These are phyloP conservation scores for Metarhizium album DNA, from an alignment of 2,329 filamentous ascomycete species.

Conservation along the genomic window DNA sequence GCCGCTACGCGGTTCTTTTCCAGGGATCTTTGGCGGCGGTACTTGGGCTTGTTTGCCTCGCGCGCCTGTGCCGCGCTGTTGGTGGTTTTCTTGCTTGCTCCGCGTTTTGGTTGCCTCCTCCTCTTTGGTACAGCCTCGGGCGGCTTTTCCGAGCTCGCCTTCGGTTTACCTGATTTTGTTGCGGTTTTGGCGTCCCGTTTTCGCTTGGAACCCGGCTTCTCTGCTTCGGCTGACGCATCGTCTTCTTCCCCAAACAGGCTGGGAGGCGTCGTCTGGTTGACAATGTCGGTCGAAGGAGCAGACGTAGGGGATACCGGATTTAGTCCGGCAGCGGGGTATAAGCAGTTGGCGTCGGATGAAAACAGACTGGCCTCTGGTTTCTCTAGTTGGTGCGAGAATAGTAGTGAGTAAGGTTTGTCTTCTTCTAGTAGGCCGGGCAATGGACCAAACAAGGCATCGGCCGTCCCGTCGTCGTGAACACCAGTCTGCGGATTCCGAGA, in stretches of 20 bases:
- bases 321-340: background rate
- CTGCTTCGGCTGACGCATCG: background rate
- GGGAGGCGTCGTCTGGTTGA: background rate
- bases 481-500: background rate
- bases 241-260: background rate
- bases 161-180: background rate
- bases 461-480: background rate
- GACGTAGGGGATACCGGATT: background rate
- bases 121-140: background rate
- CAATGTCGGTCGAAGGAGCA: background rate
- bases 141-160: background rate
- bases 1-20: conserved; percentile 64
- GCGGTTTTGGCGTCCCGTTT: background rate
- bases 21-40: conserved; percentile 44
- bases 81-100: background rate
- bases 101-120: background rate
- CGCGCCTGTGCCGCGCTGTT: background rate
- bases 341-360: background rate
- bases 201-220: background rate
- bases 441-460: background rate
- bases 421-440: background rate
- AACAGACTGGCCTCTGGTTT: background rate
- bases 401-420: background rate
- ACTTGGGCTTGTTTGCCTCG: background rate
- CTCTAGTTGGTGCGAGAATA: background rate